Conservation (phyloP, 352 stramenopile genomes). For the Pythium angustatum region DNA sequence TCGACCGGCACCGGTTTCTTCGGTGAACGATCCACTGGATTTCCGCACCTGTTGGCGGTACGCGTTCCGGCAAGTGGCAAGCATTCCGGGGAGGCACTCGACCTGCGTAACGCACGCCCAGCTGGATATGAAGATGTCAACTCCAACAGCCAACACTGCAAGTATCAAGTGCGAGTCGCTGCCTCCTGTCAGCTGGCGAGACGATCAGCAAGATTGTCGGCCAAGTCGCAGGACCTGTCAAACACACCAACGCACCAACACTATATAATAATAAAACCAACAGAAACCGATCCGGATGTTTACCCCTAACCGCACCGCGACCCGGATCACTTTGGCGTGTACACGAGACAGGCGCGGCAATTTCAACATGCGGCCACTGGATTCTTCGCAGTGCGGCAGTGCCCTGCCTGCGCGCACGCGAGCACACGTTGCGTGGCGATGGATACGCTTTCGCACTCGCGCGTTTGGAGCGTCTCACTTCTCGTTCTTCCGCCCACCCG, state of each 20-base stretch:
- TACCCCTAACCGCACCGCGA: constrained; percentile 12
- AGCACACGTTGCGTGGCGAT: constrained; percentile 20
- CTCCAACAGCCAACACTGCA: not conserved
- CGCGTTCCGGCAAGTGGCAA: too few species aligned
- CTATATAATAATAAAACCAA: too few species aligned
- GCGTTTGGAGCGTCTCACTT: constrained; percentile 15
- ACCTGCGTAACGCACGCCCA: constrained; percentile 2
- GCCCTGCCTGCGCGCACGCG: not conserved
- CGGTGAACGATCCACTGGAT: not conserved
- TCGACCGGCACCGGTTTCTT: not conserved
- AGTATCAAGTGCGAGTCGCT: constrained; percentile 33
- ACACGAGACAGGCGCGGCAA: not conserved
- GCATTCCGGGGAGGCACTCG: constrained; percentile 8
- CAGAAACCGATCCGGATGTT: constrained; percentile 18
- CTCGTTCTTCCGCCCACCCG: not conserved
- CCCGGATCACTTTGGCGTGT: constrained; percentile 6
- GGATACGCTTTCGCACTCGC: constrained; percentile 17
- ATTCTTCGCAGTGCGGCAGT: constrained; percentile 1
- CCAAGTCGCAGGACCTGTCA: constrained; percentile 4
- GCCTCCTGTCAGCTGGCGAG: constrained; percentile 11
- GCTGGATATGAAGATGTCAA: constrained; percentile 31
- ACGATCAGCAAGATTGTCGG: constrained; percentile 12
- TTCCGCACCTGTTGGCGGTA: too few species aligned
- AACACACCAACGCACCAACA: not conserved
- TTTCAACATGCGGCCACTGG: constrained; percentile 28